These are phyloP conservation scores for Arthrobotrys conoides DNA, from an alignment of 2,329 filamentous ascomycete genomes.

Conservation along the genomic window DNA sequence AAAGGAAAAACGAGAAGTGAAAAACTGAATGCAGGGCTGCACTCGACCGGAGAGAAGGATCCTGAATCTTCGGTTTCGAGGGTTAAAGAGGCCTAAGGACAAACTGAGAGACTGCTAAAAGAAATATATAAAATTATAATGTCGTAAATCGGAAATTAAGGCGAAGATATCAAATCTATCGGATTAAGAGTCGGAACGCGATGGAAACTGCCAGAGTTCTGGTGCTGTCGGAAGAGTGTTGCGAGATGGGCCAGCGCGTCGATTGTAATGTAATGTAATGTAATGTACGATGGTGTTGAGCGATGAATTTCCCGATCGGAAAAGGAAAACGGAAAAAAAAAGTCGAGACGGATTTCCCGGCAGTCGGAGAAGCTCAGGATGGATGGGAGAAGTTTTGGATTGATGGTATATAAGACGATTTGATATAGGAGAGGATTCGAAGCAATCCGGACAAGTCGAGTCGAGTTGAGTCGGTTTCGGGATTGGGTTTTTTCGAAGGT, in stretches of 20 bases:
- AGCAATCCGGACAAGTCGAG: conserved; percentile 2
- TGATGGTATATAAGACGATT: background rate
- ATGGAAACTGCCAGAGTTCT: conserved; percentile 19
- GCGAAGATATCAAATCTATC: conserved; percentile 34
- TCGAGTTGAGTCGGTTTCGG: conserved; percentile 4
- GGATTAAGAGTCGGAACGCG: conserved; percentile 36
- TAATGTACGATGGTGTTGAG: conserved; percentile 27
- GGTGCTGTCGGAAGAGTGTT: conserved; percentile 30
- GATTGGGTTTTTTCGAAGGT: conserved; percentile 1
- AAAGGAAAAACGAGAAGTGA: conserved; percentile 27
- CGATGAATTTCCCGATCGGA: conserved; percentile 49
- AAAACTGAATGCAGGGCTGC: conserved; percentile 37
- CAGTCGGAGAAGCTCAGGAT: conserved; percentile 23
- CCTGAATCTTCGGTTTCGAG: conserved; percentile 14
- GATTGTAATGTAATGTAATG: background rate
- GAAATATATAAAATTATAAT: background rate
- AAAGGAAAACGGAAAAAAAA: conserved; percentile 1
- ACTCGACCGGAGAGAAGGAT: conserved; percentile 22
- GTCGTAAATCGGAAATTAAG: conserved; percentile 38
- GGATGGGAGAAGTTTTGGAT: background rate
- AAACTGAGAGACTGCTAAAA: background rate
- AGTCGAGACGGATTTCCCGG: background rate
- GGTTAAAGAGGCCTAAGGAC: background rate
- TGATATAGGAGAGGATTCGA: background rate
- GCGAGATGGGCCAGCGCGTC: conserved; percentile 46